Evolutionary conservation across 176 grass and related monocot genomes (phyloP), one percentile per base, ranked within the genome.

Genomic region (Canna indica): DNA sequence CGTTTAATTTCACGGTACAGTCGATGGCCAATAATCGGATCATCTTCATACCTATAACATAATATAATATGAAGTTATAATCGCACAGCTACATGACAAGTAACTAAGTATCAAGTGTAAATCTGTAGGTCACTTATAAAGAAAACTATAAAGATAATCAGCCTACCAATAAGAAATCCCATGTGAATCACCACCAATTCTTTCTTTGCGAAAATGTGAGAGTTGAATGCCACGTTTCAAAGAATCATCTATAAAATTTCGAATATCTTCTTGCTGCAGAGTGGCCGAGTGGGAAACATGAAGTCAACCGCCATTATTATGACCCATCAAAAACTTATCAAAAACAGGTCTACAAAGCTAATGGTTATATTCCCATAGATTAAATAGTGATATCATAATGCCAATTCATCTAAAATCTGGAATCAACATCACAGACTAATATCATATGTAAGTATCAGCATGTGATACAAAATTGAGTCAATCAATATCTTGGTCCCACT

Each of bases 241-340:
- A 59, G 79, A 97, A 85, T 80, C 69, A 59, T 97, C 93, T 14
- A 97, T 87, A 68, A 83, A 97, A 73, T 85, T 87, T 39, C 93
- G 79, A 87, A 97, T 76, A 75, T 97, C 93, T 65, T 92, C 88
- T 92, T 92, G 93, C 93, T 97, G 86, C 62, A 85, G 85, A 86
- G 48, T 74, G 79, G 86, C 62, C 83, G 85, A 86, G 48, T 74
- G 79, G 32, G 73, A 38, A 77, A 76, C 72, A 26, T 30, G 39
- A 66, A 62, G 59, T 57, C 34, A 65, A 27, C 53, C 67, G 14
- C 8, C 75, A n/a, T 48, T 16, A 73, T 39, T 4, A 69, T 70
- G 47, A 53, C 56, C 22, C 64, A 26, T 74, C 30, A 53, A 42
- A 36, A 31, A 36, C 18, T 24, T 5, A 16, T 15, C 17, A 46